Conservation (phyloP, 805 yeast genomes). For the Cyberlindnera veronae region DNA sequence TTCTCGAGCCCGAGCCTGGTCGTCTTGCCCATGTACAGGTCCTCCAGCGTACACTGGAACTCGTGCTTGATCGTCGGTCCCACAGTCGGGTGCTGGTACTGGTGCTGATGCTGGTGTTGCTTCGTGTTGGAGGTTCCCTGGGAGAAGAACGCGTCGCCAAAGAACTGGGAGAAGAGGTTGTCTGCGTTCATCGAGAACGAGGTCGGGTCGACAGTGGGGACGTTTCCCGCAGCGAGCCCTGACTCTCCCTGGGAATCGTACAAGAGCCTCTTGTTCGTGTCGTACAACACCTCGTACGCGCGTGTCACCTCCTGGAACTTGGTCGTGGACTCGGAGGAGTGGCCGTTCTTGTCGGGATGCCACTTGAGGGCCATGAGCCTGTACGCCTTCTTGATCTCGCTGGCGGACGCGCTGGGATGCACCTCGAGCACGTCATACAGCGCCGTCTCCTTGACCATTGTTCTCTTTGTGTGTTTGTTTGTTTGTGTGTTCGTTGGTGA, state of each 20-base stretch:
- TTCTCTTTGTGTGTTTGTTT: background rate
- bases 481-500: background rate
- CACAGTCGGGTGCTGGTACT: slow-evolving; percentile 17
- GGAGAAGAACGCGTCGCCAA: slow-evolving; percentile 27
- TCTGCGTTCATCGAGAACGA: slow-evolving; percentile 23
- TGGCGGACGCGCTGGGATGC: slow-evolving; percentile 40
- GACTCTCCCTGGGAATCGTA: slow-evolving; percentile 91
- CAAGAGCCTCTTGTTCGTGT: slow-evolving; percentile 75
- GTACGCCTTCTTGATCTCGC: slow-evolving; percentile 54
- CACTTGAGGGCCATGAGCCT: slow-evolving; percentile 60
- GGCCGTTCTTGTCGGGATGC: slow-evolving; percentile 80
- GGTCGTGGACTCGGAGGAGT: slow-evolving; percentile 83
- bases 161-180: slow-evolving; percentile 30
- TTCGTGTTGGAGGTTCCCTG: slow-evolving; percentile 14
- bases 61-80: slow-evolving; percentile 59
- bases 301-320: slow-evolving; percentile 85
- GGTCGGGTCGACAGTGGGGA: slow-evolving; percentile 24
- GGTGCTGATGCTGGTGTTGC: too few species aligned
- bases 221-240: slow-evolving; percentile 68
- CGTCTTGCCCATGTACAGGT: slow-evolving; percentile 55
- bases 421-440: slow-evolving; percentile 62
- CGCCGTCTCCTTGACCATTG: slow-evolving; percentile 68
- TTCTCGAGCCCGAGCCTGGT: slow-evolving; percentile 53
- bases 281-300: slow-evolving; percentile 83
- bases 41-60: slow-evolving; percentile 48